Conservation (phyloP, 163 green algal species). For the Scenedesmus sp. region DNA sequence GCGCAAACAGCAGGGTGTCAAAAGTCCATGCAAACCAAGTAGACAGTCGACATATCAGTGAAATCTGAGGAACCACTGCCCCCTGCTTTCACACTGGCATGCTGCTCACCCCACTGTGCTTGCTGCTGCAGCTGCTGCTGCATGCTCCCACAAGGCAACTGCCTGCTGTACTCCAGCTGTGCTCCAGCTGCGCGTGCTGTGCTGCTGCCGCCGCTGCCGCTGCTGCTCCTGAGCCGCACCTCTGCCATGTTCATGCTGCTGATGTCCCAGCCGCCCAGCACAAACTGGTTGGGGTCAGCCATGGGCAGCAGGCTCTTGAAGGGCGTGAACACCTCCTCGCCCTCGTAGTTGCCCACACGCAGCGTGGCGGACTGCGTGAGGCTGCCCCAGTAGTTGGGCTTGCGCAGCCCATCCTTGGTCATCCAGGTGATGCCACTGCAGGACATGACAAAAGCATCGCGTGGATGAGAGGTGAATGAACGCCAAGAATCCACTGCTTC, state of each 20-base stretch:
- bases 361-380: constrained; percentile 97
- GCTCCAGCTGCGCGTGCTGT: too few relatives aligned
- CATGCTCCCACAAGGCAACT: background rate
- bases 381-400: constrained; percentile 98
- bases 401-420: constrained; percentile 97
- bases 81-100: too few relatives aligned
- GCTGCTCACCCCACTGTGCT: too few relatives aligned
- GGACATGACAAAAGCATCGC: too few relatives aligned
- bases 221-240: constrained; percentile 85
- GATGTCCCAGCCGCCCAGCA: constrained; percentile 99
- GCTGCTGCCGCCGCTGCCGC: background rate
- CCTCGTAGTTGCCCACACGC: constrained; percentile 95
- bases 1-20: too few relatives aligned
- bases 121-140: too few relatives aligned
- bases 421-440: constrained; percentile 98
- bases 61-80: too few relatives aligned
- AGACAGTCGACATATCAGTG: too few relatives aligned
- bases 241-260: constrained; percentile 94
- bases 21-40: too few relatives aligned
- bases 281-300: constrained; percentile 97
- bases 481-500: too few relatives aligned
- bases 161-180: background rate
- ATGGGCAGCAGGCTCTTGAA: constrained; percentile 95
- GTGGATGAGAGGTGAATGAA: too few relatives aligned
- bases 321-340: constrained; percentile 73